Percentiles rank a stretch among this genome's conserved stretches.
These are phyloP conservation scores for Ashbya aceris DNA, from an alignment of 1,139 yeast species.

Conservation along the genomic window DNA sequence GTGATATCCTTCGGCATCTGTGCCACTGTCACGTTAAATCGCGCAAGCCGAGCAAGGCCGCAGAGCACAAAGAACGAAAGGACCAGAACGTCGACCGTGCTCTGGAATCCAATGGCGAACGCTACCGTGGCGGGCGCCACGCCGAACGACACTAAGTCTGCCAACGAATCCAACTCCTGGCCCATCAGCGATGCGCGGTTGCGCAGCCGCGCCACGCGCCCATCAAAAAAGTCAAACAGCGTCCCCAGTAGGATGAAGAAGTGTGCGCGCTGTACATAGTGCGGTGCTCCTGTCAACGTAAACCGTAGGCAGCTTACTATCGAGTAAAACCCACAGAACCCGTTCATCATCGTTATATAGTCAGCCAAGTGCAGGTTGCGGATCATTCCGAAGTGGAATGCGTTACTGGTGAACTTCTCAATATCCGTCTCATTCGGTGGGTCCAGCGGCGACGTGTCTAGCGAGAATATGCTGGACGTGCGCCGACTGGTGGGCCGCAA, in stretches of 20 bases:
- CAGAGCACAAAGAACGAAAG: slow-evolving; percentile 83
- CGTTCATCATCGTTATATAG: slow-evolving; percentile 85
- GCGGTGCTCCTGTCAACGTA: slow-evolving; percentile 54
- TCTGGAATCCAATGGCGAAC: slow-evolving; percentile 78
- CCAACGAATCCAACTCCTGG: slow-evolving; percentile 92
- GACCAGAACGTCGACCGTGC: slow-evolving; percentile 69
- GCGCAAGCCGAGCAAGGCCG: slow-evolving; percentile 86
- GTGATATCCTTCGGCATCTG: slow-evolving; percentile 80
- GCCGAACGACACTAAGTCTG: slow-evolving; percentile 87
- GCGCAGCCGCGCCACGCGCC: slow-evolving; percentile 91
- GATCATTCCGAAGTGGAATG: slow-evolving; percentile 66
- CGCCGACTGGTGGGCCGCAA: slow-evolving; percentile 27
- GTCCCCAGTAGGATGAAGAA: slow-evolving; percentile 80
- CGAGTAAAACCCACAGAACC: slow-evolving; percentile 82
- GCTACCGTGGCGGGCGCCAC: slow-evolving; percentile 93
- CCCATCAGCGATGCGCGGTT: slow-evolving; percentile 92
- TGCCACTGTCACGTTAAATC: slow-evolving; percentile 90
- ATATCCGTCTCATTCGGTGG: slow-evolving; percentile 72
- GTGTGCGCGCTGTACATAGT: slow-evolving; percentile 82
- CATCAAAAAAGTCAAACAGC: slow-evolving; percentile 93
- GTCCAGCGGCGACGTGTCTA: slow-evolving; percentile 32
- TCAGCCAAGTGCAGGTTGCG: slow-evolving; percentile 91
- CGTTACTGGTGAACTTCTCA: slow-evolving; percentile 66
- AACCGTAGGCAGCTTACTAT: slow-evolving; percentile 78
- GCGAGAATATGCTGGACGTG: slow-evolving; percentile 34